Base-by-base conservation (phyloP, 306 rosid genomes). In the cucumber (Cucumis sativus) region DNA sequence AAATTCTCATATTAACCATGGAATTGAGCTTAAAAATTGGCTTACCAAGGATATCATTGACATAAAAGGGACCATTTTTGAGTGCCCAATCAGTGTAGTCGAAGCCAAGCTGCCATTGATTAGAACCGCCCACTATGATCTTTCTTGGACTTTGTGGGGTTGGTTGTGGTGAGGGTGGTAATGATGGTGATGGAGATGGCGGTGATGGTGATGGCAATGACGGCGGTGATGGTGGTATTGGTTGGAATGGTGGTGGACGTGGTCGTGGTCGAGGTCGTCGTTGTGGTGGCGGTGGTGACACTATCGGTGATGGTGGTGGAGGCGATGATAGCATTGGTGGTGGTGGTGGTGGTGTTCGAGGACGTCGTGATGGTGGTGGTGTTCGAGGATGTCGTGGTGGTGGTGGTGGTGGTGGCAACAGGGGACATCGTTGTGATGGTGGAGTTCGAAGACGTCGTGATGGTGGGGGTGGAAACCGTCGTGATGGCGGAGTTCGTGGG, bases 31-130 rank as follows among this genome's bases (percentile, higher is more conserved):
- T 23, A 5, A 5, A 20, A 12, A 39, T 28, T 28, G 8, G 1
- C 62, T 81, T 20, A 93, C 96, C 90, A 0, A 93, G 83, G 21
- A 89, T 86, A 3, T 93, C 98, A 0, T 87, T 84, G 12, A 89
- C 68, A 80, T 87, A 87, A 65, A 88, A 84, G 0, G 97, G 91
- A 28, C 73, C 79, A 43, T 74, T 86, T 5, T 86, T 87, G 8
- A 80, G 64, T 0, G 90, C 88, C 96, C 93, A 91, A 16, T 82
- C 68, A 0, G 78, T 79, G 65, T 91, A 91, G 80, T 88, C 83
- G 18, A 61, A 87, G 51, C 90, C 90, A 16, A 81, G 88, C 21
- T 65, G 88, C 93, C 96, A 89, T 5, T 77, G 58, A 23, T 87
- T 28, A 0, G 92, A 85, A 0, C 91, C 94, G 77, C 97, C 97